Conservation (phyloP, 768 basidiomycete species). For the Tubosaeta sp. region DNA sequence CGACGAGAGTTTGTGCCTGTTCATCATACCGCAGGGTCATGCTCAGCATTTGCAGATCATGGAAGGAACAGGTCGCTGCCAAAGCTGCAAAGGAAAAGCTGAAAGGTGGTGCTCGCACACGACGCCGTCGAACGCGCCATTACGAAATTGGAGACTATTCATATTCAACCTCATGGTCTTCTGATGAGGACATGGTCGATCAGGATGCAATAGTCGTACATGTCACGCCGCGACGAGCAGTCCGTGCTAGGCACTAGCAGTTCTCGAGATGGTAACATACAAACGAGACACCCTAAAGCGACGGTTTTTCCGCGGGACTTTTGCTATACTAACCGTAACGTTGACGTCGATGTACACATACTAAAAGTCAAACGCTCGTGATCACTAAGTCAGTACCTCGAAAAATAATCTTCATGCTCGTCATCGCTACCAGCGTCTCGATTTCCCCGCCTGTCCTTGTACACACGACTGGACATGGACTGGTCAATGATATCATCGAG, state of each 20-base stretch:
- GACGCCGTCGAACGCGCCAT: slow-evolving; percentile 13
- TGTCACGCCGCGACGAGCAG: slow-evolving; percentile 11
- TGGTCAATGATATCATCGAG: slow-evolving; percentile 64
- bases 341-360: neutral
- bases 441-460: slow-evolving; percentile 17
- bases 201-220: slow-evolving; percentile 1
- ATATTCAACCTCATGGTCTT: slow-evolving; percentile 2
- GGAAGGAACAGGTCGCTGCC: slow-evolving; percentile 26
- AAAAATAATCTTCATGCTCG: slow-evolving; percentile 24
- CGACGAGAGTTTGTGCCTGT: slow-evolving; percentile 48
- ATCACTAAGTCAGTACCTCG: neutral
- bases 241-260: slow-evolving; percentile 14
- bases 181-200: slow-evolving; percentile 5
- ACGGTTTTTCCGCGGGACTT: neutral
- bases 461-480: slow-evolving; percentile 35
- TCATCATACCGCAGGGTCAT: neutral
- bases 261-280: neutral
- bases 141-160: slow-evolving; percentile 8
- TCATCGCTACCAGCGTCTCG: slow-evolving; percentile 23
- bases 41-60: slow-evolving; percentile 11
- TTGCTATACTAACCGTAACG: neutral
- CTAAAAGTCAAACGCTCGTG: neutral
- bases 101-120: slow-evolving; percentile 8
- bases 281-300: neutral
- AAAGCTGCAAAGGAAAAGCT: slow-evolving; percentile 18